Conservation (phyloP, 2,329 filamentous ascomycete genomes). For the Paecilomyces sp. region DNA sequence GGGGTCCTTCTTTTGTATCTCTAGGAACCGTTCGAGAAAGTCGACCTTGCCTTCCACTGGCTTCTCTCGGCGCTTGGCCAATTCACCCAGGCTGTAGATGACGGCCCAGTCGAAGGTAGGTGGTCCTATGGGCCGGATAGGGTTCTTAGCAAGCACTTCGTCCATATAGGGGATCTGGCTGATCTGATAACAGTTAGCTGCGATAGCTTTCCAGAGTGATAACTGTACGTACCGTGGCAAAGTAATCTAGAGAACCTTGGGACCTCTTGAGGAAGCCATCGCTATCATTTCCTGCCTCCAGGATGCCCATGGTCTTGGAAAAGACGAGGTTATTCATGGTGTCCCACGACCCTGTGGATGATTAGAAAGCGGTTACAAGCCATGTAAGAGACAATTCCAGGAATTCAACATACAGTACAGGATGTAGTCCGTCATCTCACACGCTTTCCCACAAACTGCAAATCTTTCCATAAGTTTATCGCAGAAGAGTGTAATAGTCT, state of each 20-base stretch:
- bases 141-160: constrained; percentile 11
- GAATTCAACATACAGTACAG: constrained; percentile 12
- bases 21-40: constrained; percentile 13
- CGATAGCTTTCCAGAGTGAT: background rate
- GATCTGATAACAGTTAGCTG: background rate
- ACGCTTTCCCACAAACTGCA: constrained; percentile 17
- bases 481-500: constrained; percentile 22
- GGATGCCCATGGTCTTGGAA: constrained; percentile 15
- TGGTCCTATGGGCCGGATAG: constrained; percentile 2
- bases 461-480: constrained; percentile 23
- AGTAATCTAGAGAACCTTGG: constrained; percentile 13
- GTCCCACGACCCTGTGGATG: constrained; percentile 10
- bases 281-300: constrained; percentile 14
- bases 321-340: constrained; percentile 14
- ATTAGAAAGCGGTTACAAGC: background rate
- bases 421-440: constrained; percentile 36
- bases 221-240: constrained; percentile 9
- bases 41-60: constrained; percentile 4
- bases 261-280: constrained; percentile 10
- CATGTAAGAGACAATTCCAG: background rate
- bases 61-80: constrained; percentile 2
- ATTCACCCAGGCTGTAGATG: constrained; percentile 6
- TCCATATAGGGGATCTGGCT: constrained; percentile 7
- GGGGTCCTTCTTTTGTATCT: constrained; percentile 11
- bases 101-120: constrained; percentile 7